Conservation (phyloP, 2,329 filamentous ascomycete species). For the Cordyceps sp. region DNA sequence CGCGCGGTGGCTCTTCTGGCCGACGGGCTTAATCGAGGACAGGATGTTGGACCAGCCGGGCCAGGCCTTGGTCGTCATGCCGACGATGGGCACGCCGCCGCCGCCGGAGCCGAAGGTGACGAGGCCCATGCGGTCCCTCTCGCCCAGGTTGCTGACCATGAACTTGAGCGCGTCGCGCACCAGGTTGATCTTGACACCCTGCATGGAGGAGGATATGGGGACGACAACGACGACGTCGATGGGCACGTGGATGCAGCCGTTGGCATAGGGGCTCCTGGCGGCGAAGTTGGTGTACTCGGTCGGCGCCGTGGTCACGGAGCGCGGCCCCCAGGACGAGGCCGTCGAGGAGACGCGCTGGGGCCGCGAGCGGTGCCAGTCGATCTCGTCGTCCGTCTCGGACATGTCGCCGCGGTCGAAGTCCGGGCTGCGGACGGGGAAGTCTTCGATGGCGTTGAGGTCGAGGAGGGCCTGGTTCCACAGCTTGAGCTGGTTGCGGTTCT, state of each 20-base stretch:
- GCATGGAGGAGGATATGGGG: slow-evolving; percentile 95
- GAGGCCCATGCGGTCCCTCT: slow-evolving; percentile 88
- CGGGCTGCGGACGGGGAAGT: slow-evolving; percentile 45
- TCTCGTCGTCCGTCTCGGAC: slow-evolving; percentile 73
- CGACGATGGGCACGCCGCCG: slow-evolving; percentile 87
- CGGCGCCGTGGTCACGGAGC: slow-evolving; percentile 73
- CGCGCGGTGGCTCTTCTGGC: slow-evolving; percentile 88
- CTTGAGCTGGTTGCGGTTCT: slow-evolving; percentile 69
- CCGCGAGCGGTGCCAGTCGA: slow-evolving; percentile 52
- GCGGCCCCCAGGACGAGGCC: slow-evolving; percentile 65
- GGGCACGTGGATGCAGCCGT: slow-evolving; percentile 60
- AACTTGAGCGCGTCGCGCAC: slow-evolving; percentile 85
- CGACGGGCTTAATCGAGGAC: slow-evolving; percentile 76
- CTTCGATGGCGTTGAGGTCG: slow-evolving; percentile 62
- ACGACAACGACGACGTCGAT: slow-evolving; percentile 94
- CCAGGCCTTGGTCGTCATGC: slow-evolving; percentile 95
- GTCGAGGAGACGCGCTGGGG: slow-evolving; percentile 65
- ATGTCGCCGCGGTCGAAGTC: slow-evolving; percentile 64
- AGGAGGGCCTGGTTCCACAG: slow-evolving; percentile 77
- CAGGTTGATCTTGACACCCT: slow-evolving; percentile 94
- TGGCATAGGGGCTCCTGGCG: slow-evolving; percentile 24
- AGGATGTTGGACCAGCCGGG: slow-evolving; percentile 77
- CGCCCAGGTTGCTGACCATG: slow-evolving; percentile 75
- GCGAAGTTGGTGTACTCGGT: slow-evolving; percentile 79
- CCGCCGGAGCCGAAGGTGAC: slow-evolving; percentile 93